A percentile compares a stretch with the other conserved stretches of the same genome.
Conservation (phyloP, 768 basidiomycete species). For the Boletus vermiculosoides region DNA sequence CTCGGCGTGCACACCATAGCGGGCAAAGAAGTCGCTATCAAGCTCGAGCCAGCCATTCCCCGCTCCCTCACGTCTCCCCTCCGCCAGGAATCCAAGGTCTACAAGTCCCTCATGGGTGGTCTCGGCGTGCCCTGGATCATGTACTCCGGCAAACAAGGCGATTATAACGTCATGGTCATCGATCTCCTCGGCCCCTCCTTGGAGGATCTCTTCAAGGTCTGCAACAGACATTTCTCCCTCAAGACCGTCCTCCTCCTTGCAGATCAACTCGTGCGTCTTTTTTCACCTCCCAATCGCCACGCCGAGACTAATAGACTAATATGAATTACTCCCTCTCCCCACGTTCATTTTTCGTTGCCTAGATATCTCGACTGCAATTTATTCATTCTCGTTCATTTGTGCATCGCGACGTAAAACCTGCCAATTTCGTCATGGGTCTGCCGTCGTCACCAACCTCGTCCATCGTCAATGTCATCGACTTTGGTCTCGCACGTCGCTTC, state of each 20-base stretch:
- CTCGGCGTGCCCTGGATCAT: slow-evolving; percentile 90
- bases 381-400: slow-evolving; percentile 94
- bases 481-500: slow-evolving; percentile 80
- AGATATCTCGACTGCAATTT: slow-evolving; percentile 96
- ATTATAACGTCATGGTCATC: slow-evolving; percentile 98
- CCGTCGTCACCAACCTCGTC: slow-evolving; percentile 56
- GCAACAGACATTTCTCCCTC: slow-evolving; percentile 88
- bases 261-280: slow-evolving; percentile 81
- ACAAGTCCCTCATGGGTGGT: slow-evolving; percentile 87
- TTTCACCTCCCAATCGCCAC: not conserved
- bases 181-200: slow-evolving; percentile 91
- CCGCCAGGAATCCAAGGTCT: slow-evolving; percentile 87
- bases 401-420: slow-evolving; percentile 97
- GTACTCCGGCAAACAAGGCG: slow-evolving; percentile 87
- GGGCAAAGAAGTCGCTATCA: slow-evolving; percentile 83
- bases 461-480: slow-evolving; percentile 90
- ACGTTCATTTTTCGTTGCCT: slow-evolving; percentile 21
- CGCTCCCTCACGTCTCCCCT: slow-evolving; percentile 56
- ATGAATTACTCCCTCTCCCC: slow-evolving; percentile 14
- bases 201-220: slow-evolving; percentile 85
- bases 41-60: slow-evolving; percentile 65
- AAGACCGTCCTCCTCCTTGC: slow-evolving; percentile 93
- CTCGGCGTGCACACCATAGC: slow-evolving; percentile 77
- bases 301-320: not conserved
- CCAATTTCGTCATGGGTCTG: slow-evolving; percentile 94